Percentiles rank a stretch among this genome's conserved stretches.
These are phyloP conservation scores for Hippophae tibetana DNA, from an alignment of 306 rosid species.

Conservation along the genomic window DNA sequence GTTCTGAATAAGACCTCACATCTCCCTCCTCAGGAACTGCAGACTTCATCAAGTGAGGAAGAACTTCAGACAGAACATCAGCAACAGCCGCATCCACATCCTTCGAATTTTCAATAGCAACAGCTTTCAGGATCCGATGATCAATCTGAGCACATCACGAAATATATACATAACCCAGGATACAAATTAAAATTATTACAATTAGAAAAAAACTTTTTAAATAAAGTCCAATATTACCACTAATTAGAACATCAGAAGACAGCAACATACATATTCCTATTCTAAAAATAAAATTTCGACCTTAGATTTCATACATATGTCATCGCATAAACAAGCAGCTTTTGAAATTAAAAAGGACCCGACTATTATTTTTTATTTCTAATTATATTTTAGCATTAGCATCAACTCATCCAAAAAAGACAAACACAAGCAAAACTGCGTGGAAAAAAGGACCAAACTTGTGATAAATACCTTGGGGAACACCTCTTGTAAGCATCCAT, in stretches of 20 bases:
- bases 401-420: neutral
- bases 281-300: no score
- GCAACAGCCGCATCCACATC: slow-evolving; percentile 65
- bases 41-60: slow-evolving; percentile 32
- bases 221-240: neutral
- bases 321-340: no score
- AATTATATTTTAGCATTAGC: no score
- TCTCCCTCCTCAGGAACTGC: slow-evolving; percentile 10
- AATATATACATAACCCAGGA: neutral
- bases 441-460: neutral
- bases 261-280: no score
- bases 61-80: slow-evolving; percentile 47
- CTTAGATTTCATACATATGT: no score
- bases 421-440: neutral
- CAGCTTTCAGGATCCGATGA: slow-evolving; percentile 65
- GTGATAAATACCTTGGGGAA: slow-evolving; percentile 53
- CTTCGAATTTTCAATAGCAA: slow-evolving; percentile 66
- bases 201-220: neutral
- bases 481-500: slow-evolving; percentile 44
- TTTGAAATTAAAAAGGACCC: no score
- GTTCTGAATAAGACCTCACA: slow-evolving; percentile 12
- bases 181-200: slow-evolving; percentile 4
- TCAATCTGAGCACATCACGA: slow-evolving; percentile 41
- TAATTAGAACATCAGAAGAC: no score
- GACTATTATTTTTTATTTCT: no score